Base-by-base conservation (phyloP, 768 basidiomycete species). In the Boletus sp. region DNA sequence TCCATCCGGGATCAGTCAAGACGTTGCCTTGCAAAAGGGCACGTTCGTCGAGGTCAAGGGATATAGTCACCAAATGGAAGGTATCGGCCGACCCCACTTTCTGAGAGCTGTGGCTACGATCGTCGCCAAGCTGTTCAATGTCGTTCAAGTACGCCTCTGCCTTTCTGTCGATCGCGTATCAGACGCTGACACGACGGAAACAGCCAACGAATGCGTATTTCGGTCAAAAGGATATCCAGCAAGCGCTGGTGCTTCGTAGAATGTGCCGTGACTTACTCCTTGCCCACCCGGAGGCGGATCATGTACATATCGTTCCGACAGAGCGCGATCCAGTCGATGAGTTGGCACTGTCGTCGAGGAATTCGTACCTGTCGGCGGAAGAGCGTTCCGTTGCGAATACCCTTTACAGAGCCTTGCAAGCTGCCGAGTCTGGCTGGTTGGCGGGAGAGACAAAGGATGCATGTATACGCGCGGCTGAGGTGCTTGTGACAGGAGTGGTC, bases 191-290 rank as follows among this genome's bases (percentile, higher is more conserved):
- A 25, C 41, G 19, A 27, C 42, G 19, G 21, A 35, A 32, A 37
- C 13, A 69, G 93, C 96, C 96, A 6, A 90, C 90, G 42, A 83
- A 86, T 59, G 85, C 90, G 21, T 98, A 98, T 70, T 97, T 99
- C 58, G 96, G 97, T 1, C 95, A 98, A 72, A 98, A 98, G 68
- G 96, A 98, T 68, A 97, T 99, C 50, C 97, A 99, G 66, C 97
- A 99, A 68, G 93, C 90, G 0, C 75, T 98, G 15, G 73, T 99
- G 42, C 77, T 98, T 32, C 86, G 88, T 33, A 83, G 85, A 5
- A 76, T 98, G 71, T 79, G 80, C 50, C 75, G 79, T 29, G 97
- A 99, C 69, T 76, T 97, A 6, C 81, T 96, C 10, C 70, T 93
- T n/a, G 74, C 87, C 7, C 79, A 90, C 65, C 97, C 97, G 0